These are phyloP conservation scores for Metschnikowia arizonensis DNA, from an alignment of 805 yeast genomes.

Conservation along the genomic window DNA sequence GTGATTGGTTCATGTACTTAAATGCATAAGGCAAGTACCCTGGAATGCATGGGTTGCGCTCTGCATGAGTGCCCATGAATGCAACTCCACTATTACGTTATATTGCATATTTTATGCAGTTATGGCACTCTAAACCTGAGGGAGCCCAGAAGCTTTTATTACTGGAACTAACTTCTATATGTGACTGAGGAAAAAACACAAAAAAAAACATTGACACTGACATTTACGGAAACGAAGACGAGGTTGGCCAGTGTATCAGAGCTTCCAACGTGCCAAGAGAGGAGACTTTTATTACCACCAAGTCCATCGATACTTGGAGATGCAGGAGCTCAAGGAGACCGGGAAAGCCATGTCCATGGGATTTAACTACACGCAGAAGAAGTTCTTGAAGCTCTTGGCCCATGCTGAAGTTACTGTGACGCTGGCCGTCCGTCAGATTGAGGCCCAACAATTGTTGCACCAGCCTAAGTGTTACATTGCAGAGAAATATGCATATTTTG, in stretches of 20 bases:
- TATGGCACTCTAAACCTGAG: background rate
- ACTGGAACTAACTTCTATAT: no score
- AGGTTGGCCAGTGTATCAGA: constrained; percentile 16
- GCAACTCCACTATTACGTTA: constrained; percentile 1
- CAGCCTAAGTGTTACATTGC: constrained; percentile 39
- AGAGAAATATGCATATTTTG: constrained; percentile 37
- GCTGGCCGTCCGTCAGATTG: constrained; percentile 55
- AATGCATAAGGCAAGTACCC: background rate
- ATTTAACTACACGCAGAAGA: constrained; percentile 35
- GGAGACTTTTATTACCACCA: constrained; percentile 64
- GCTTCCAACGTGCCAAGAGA: constrained; percentile 42
- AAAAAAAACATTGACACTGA: constrained; percentile 19
- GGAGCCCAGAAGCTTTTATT: no score
- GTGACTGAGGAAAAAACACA: no score
- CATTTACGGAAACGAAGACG: constrained; percentile 15
- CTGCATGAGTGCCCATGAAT: background rate
- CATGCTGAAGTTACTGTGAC: constrained; percentile 22
- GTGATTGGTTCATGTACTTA: background rate
- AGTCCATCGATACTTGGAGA: constrained; percentile 34
- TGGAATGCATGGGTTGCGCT: no score
- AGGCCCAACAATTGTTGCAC: constrained; percentile 32
- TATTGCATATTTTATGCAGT: background rate
- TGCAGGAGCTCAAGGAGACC: constrained; percentile 52
- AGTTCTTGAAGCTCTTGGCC: constrained; percentile 21
- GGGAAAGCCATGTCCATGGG: constrained; percentile 52